Percentiles rank a stretch among this genome's conserved stretches.
phyloP scores from a whole-genome alignment of 1,284 basidiomycete genomes.

The Waitea zeae region DNA sequence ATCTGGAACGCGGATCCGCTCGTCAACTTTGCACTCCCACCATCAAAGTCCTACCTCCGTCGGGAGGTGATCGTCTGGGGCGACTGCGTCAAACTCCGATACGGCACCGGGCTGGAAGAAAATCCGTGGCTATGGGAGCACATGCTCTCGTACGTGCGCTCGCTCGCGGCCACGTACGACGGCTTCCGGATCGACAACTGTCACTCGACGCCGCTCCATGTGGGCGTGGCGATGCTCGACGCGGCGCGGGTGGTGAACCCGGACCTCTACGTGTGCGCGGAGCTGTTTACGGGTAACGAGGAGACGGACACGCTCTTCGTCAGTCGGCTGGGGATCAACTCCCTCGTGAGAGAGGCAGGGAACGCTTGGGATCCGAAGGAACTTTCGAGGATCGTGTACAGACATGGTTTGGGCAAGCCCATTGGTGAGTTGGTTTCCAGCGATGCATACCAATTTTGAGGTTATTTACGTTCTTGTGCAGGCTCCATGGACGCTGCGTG shows the following conservation, averaged over 20 bases:
- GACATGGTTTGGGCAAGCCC: slow-evolving; percentile 80
- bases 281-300: slow-evolving; percentile 92
- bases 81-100: slow-evolving; percentile 95
- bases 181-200: slow-evolving; percentile 98
- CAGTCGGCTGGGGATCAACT: slow-evolving; percentile 80
- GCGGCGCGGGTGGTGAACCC: slow-evolving; percentile 80
- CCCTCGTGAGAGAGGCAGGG: slow-evolving; percentile 80
- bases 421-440: slow-evolving; percentile 35
- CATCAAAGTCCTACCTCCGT: slow-evolving; percentile 91
- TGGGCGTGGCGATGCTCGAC: slow-evolving; percentile 87
- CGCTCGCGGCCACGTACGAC: slow-evolving; percentile 71
- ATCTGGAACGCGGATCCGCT: slow-evolving; percentile 96
- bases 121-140: slow-evolving; percentile 94
- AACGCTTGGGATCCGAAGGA: slow-evolving; percentile 84
- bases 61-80: slow-evolving; percentile 96
- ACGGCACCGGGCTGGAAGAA: slow-evolving; percentile 59
- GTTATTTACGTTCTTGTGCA: slow-evolving; percentile 11
- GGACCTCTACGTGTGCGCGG: slow-evolving; percentile 89
- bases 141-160: slow-evolving; percentile 77
- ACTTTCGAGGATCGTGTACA: slow-evolving; percentile 69
- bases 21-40: slow-evolving; percentile 85
- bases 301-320: slow-evolving; percentile 89
- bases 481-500: slow-evolving; percentile 87
- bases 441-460: not conserved
- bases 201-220: slow-evolving; percentile 90